These are phyloP conservation scores for Beauveria bassiana DNA, from an alignment of 2,329 filamentous ascomycete species.

Conservation along the genomic window DNA sequence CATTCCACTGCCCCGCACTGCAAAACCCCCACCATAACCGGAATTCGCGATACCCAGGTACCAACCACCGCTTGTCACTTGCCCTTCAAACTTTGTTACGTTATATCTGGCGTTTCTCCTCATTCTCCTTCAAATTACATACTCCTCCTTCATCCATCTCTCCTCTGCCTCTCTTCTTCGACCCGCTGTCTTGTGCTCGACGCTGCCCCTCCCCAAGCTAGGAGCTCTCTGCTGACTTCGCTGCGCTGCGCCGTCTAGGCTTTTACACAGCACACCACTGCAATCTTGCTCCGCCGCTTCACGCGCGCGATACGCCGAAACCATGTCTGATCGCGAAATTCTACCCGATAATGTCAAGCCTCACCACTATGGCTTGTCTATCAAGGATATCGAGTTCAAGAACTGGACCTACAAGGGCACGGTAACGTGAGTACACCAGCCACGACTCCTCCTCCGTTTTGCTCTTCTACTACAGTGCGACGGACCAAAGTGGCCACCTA, in stretches of 20 bases:
- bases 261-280: neutral
- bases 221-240: slow-evolving; percentile 5
- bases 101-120: neutral
- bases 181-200: neutral
- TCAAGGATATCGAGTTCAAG: slow-evolving; percentile 72
- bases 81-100: slow-evolving; percentile 1
- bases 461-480: neutral
- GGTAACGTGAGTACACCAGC: slow-evolving; percentile 44
- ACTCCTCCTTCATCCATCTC: neutral
- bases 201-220: neutral
- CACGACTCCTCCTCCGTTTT: slow-evolving; percentile 1
- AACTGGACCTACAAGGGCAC: slow-evolving; percentile 73
- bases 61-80: neutral
- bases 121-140: neutral
- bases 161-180: neutral
- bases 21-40: neutral
- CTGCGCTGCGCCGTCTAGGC: neutral
- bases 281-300: slow-evolving; percentile 6
- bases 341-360: slow-evolving; percentile 65
- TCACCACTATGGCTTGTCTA: slow-evolving; percentile 73
- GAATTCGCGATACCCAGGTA: neutral
- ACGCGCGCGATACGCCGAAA: slow-evolving; percentile 14
- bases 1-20: neutral
- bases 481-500: neutral
- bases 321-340: slow-evolving; percentile 54